phyloP scores from a whole-genome alignment of 164 flowering plant species.

The Aristolochia californica region DNA sequence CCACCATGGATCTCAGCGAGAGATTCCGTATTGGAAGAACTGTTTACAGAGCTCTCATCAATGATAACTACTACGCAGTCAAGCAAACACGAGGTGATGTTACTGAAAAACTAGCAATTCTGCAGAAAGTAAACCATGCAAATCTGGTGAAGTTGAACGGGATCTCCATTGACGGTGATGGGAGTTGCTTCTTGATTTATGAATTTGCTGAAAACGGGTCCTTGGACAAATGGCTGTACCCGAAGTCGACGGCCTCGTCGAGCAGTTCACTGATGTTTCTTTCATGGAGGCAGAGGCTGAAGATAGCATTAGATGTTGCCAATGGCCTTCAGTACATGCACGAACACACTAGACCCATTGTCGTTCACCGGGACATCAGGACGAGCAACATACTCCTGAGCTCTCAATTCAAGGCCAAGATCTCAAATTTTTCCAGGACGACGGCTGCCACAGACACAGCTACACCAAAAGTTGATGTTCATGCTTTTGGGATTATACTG shows the following conservation, averaged over 20 bases:
- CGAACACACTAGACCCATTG: constrained; percentile 30
- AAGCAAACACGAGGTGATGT: constrained; percentile 40
- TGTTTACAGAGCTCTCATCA: constrained; percentile 37
- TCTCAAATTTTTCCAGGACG: constrained; percentile 49
- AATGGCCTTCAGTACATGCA: constrained; percentile 29
- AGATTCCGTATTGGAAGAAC: constrained; percentile 40
- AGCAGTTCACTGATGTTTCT: constrained; percentile 17
- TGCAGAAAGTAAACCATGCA: constrained; percentile 58
- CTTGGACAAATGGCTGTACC: constrained; percentile 41
- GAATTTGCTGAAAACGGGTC: constrained; percentile 66
- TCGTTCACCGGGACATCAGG: constrained; percentile 26
- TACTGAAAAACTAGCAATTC: constrained; percentile 44
- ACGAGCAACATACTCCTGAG: constrained; percentile 23
- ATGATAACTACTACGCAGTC: constrained; percentile 35
- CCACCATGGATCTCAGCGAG: constrained; percentile 45
- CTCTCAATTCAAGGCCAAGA: constrained; percentile 46
- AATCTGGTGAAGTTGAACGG: constrained; percentile 55
- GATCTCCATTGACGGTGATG: constrained; percentile 27
- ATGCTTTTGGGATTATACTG: constrained; percentile 52
- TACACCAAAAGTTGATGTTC: constrained; percentile 47
- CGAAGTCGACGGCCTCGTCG: constrained; percentile 19
- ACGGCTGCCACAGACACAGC: constrained; percentile 18
- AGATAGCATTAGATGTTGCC: constrained; percentile 45
- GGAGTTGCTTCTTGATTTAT: constrained; percentile 41
- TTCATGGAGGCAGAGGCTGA: constrained; percentile 22